Conservation (phyloP, 192 early-diverging fungal species). For the Lobulomyces angularis region DNA sequence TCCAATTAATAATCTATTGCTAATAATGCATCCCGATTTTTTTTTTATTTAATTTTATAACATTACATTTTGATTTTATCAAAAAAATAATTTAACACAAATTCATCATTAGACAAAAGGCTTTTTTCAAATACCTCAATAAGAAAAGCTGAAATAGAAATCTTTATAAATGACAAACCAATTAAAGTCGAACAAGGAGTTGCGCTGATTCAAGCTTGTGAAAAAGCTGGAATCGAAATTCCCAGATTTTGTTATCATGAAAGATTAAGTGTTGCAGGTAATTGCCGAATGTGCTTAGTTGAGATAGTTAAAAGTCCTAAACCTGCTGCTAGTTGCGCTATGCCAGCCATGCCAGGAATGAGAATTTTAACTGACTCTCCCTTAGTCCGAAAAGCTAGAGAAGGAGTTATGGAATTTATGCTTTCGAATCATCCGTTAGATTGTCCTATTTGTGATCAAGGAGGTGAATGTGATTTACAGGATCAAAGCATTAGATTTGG, state of each 20-base stretch:
- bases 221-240: conserved; percentile 84
- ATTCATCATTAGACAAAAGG: too few species aligned
- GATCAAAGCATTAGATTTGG: conserved; percentile 96
- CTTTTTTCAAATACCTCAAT: too few species aligned
- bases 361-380: conserved; percentile 88
- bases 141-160: conserved; percentile 70
- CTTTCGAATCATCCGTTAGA: conserved; percentile 96
- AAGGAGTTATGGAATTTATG: conserved; percentile 65
- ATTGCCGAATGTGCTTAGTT: conserved; percentile 99
- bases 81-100: too few species aligned
- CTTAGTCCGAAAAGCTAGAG: conserved; percentile 89
- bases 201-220: conserved; percentile 95
- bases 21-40: too few species aligned
- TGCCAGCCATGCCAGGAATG: conserved; percentile 96
- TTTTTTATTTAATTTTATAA: too few species aligned
- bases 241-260: conserved; percentile 74
- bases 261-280: conserved; percentile 90
- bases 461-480: conserved; percentile 98
- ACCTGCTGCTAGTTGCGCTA: conserved; percentile 91
- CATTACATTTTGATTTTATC: too few species aligned
- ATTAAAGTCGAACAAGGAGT: conserved; percentile 83
- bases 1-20: too few species aligned
- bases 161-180: conserved; percentile 82
- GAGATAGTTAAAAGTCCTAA: conserved; percentile 95
- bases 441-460: conserved; percentile 98